phyloP scores from a whole-genome alignment of 2,329 filamentous ascomycete species.

The Penicillium sp. region DNA sequence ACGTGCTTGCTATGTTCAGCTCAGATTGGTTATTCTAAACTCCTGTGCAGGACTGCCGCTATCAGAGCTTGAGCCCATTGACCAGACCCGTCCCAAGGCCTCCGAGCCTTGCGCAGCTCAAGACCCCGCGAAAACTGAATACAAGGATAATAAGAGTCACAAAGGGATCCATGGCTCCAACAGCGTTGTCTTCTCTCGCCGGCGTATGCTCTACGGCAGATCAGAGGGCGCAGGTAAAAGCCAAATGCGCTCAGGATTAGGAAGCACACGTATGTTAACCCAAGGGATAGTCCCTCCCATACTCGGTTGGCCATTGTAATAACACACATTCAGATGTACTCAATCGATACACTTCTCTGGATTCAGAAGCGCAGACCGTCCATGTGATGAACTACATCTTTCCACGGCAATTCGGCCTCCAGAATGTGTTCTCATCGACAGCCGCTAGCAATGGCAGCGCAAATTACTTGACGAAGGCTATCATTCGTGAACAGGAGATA shows the following conservation, averaged over 20 bases:
- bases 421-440: constrained; percentile 84
- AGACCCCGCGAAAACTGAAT: neutral
- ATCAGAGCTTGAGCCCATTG: constrained; percentile 32
- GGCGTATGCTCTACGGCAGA: constrained; percentile 82
- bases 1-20: neutral
- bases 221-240: constrained; percentile 68
- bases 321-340: constrained; percentile 65
- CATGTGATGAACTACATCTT: constrained; percentile 92
- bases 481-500: constrained; percentile 82
- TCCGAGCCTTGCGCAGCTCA: neutral
- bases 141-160: neutral
- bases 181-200: constrained; percentile 75
- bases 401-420: constrained; percentile 82
- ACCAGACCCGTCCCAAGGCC: constrained; percentile 4
- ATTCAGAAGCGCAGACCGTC: constrained; percentile 55
- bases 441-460: constrained; percentile 67
- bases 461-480: constrained; percentile 68
- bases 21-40: neutral
- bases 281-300: too few relatives aligned
- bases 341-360: constrained; percentile 63
- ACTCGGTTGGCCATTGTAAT: neutral
- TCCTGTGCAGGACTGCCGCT: constrained; percentile 33
- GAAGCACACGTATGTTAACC: constrained; percentile 72
- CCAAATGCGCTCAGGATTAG: constrained; percentile 69
- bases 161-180: constrained; percentile 38